Base-by-base conservation (phyloP, 1,284 basidiomycete species). In the Ganoderma multipileum region DNA sequence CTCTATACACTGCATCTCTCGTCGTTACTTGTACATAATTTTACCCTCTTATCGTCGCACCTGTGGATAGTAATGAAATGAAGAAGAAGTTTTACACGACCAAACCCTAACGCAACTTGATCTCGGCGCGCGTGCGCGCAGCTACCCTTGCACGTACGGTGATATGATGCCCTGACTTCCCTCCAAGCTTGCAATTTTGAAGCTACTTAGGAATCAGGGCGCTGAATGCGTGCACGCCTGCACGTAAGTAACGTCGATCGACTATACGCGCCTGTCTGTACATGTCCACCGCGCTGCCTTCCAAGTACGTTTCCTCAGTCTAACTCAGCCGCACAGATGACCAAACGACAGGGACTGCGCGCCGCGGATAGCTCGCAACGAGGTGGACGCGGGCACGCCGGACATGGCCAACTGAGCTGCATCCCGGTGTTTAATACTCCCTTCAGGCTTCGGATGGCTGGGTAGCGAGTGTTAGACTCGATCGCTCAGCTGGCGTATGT, bases 1-100 rank as follows among this genome's bases (percentile, higher is more conserved):
- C 11, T 38, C 38, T 54, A 30, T 33, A 38, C 26, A 39, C 44
- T n/a, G 23, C 47, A 12, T 52, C 47, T 52, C 23, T 44, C n/a
- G 54, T 33, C 55, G 42, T 30, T 41, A 23, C 30, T 39, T 62
- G 60, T 66, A 50, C 54, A 57, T 58, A 63, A 54, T 64, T 55
- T 64, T 55, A 63, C 63, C 36, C 50, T 61, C 39, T 47, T 63
- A 54, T 58, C 59, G 67, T 55, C 41, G 44, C 38, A 44, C 63
- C 18, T 68, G 63, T 68, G 67, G 62, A 68, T 68, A 68, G 67
- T 68, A 68, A 68, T 68, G 67, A 65, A 64, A 58, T 50, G 66
- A 63, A 67, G 65, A 65, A 65, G 63, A 68, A 65, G 62, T 52
- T 62, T 54, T 28, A 55, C 28, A 33, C 52, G 30, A 55, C 28